Base-by-base conservation (phyloP, 2,329 filamentous ascomycete genomes). In the Mycosphaerelloides madeirae region DNA sequence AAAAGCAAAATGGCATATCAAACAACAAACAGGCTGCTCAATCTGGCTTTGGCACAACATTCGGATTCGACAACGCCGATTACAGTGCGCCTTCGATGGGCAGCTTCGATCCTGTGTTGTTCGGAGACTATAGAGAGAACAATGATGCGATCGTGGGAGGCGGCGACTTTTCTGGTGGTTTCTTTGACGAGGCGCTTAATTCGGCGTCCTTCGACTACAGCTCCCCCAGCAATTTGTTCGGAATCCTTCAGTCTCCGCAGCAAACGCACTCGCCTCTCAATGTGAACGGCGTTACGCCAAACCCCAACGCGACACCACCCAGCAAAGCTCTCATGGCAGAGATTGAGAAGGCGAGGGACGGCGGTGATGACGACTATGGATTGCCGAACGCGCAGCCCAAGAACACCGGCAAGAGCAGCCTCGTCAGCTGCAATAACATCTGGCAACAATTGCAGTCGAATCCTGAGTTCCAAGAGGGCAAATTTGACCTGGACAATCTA, bases 361-460 rank as follows among this genome's bases (percentile, higher is more conserved):
- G 80, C 3, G 77, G 83, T 7, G 80, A 83, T 5, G 85, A 91
- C 6, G 84, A 84, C 29, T 61, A 61, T 20, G 57, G 56, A n/a
- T 48, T 61, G 14, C 46, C 56, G 5, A 44, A 43, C 16, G 41
- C 48, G 8, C 38, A 45, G 16, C 43, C 48, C 14, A 49, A 40
- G 39, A 55, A 56, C 32, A 41, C 49, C 14, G 44, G 52, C 31
- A 42, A 33, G 28, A 73, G 78, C 25, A 74, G 84, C 55, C 77
- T 87, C 61, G 75, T 95, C 58, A 88, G 80, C 48, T 96, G 90
- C 70, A 90, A 85, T 57, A 90, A 93, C 64, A 90, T 97, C 40
- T 97, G 91, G 93, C 89, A 95, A 67, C 88, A 87, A 69, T 69
- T 96, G 16, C 87, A 94, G 70, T 80, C 78, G 29, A 94, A 89